Percentiles rank a stretch among this genome's conserved stretches.
Conservation (phyloP, 1,284 basidiomycete genomes). For the Takashimella koratensis region DNA sequence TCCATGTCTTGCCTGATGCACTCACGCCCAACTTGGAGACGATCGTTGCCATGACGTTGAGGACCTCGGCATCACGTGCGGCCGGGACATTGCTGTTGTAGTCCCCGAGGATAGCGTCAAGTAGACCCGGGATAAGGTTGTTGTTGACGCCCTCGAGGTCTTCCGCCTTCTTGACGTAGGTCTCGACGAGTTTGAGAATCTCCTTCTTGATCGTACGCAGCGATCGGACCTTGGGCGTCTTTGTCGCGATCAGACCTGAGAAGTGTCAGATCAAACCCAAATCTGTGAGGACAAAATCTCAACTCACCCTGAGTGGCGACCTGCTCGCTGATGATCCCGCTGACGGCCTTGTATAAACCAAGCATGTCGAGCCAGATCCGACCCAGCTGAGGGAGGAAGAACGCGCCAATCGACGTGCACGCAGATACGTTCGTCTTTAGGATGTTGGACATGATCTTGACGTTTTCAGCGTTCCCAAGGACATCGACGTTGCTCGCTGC, state of each 20-base stretch:
- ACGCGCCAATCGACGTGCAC: conserved; percentile 93
- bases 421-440: conserved; percentile 99
- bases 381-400: conserved; percentile 95
- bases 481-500: conserved; percentile 92
- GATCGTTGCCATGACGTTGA: conserved; percentile 98
- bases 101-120: conserved; percentile 96
- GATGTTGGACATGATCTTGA: conserved; percentile 95
- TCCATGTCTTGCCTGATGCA: conserved; percentile 11
- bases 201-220: conserved; percentile 98
- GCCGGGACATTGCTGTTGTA: conserved; percentile 92
- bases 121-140: conserved; percentile 89
- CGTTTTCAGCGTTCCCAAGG: conserved; percentile 84
- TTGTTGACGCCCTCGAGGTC: conserved; percentile 88
- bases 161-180: conserved; percentile 94
- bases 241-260: conserved; percentile 83
- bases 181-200: conserved; percentile 94
- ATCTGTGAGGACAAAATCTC: neutral
- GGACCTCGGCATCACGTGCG: conserved; percentile 93
- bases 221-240: conserved; percentile 93
- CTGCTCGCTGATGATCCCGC: conserved; percentile 93
- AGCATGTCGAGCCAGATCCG: conserved; percentile 98
- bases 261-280: conserved; percentile 2
- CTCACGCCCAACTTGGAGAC: conserved; percentile 78
- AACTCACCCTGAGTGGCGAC: conserved; percentile 75
- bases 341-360: conserved; percentile 95